phyloP scores from a whole-genome alignment of 2,329 filamentous ascomycete species.

The Colletotrichum melonis region DNA sequence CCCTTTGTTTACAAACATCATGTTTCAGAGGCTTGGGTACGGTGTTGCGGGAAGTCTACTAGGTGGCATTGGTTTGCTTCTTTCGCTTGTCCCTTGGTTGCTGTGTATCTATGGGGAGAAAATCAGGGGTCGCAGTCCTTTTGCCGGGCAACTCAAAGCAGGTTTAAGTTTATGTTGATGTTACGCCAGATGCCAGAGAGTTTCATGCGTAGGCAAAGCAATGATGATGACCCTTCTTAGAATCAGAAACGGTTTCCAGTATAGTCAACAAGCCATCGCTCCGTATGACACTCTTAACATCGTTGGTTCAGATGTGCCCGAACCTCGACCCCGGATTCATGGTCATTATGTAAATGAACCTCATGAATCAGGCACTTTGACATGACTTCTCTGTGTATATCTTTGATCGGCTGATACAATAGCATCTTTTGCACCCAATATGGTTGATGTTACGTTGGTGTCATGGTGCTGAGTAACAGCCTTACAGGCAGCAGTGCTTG shows the following conservation, averaged over 20 bases:
- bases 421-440: too few relatives aligned
- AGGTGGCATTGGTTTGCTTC: slow-evolving; percentile 60
- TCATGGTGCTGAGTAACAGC: neutral
- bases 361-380: too few relatives aligned
- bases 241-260: too few relatives aligned
- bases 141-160: slow-evolving; percentile 55
- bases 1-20: slow-evolving; percentile 56
- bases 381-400: too few relatives aligned
- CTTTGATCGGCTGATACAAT: too few relatives aligned
- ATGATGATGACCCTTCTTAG: neutral
- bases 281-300: too few relatives aligned
- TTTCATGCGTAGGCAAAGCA: neutral
- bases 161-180: neutral
- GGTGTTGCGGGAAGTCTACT: slow-evolving; percentile 72
- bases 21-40: slow-evolving; percentile 70
- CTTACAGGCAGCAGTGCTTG: neutral
- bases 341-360: too few relatives aligned
- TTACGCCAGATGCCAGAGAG: neutral
- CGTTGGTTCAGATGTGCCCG: too few relatives aligned
- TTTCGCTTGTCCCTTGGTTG: slow-evolving; percentile 76
- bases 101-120: slow-evolving; percentile 72
- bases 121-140: slow-evolving; percentile 72
- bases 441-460: neutral
- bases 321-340: too few relatives aligned
- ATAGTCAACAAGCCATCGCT: too few relatives aligned